phyloP scores from a whole-genome alignment of 1,139 yeast genomes.

The Debaryomyces sp. region DNA sequence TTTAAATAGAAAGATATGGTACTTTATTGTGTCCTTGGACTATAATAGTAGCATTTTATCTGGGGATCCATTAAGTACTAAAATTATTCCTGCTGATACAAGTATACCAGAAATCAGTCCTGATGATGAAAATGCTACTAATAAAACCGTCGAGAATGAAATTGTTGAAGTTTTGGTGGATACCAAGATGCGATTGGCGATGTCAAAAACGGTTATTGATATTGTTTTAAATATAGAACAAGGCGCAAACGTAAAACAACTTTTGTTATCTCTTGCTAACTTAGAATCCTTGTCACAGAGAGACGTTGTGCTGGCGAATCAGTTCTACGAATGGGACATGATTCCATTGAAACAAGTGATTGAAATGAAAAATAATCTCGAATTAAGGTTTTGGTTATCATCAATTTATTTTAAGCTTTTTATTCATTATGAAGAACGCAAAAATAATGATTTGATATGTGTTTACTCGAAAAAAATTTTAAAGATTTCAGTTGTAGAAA shows the following conservation, averaged over 20 bases:
- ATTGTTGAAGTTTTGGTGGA: neutral
- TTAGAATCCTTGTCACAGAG: neutral
- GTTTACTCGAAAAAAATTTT: neutral
- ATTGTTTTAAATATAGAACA: neutral
- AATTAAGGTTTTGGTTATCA: neutral
- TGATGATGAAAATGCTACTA: neutral
- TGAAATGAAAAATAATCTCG: neutral
- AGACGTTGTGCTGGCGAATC: neutral
- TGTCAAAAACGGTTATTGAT: neutral
- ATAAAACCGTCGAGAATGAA: neutral
- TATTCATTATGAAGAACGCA: neutral
- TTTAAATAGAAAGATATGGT: constrained; percentile 55
- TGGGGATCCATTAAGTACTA: constrained; percentile 10
- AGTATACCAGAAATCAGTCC: constrained; percentile 5
- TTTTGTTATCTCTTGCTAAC: neutral
- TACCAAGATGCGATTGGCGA: neutral
- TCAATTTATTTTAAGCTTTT: neutral
- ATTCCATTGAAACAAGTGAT: neutral
- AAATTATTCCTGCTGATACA: constrained; percentile 7
- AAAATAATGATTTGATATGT: neutral
- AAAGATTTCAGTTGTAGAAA: neutral
- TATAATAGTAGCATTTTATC: constrained; percentile 16
- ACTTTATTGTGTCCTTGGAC: constrained; percentile 28
- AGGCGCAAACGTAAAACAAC: neutral
- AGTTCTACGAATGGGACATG: neutral